phyloP scores from a whole-genome alignment of 306 rosid species.

The Cicer judaicum region DNA sequence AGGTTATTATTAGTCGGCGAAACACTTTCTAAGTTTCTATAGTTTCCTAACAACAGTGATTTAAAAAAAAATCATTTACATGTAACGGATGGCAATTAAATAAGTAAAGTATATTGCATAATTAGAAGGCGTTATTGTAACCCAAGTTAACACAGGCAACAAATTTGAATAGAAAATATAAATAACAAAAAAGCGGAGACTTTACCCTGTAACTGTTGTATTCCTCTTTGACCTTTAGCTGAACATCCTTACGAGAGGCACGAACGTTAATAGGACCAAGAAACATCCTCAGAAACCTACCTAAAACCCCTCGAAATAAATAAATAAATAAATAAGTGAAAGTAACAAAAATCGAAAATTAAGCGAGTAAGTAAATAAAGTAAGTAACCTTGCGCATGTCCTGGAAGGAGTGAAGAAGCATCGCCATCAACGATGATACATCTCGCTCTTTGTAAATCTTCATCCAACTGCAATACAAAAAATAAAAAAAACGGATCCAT shows the following conservation, averaged over 20 bases:
- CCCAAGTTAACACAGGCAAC: not conserved
- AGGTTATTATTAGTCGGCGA: not conserved
- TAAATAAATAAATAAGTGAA: not conserved
- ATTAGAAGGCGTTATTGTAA: not conserved
- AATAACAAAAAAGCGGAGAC: not conserved
- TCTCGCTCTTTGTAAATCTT: constrained; percentile 80
- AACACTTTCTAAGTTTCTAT: not conserved
- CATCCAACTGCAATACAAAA: constrained; percentile 60
- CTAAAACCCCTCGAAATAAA: constrained; percentile 41
- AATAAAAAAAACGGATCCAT: not conserved
- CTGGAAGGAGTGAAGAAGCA: constrained; percentile 79
- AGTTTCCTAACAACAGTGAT: not conserved
- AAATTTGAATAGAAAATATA: not conserved
- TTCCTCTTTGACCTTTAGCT: constrained; percentile 95
- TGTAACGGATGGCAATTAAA: not conserved
- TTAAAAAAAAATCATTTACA: not conserved
- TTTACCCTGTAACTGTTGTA: constrained; percentile 84
- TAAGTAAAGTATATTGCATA: not conserved
- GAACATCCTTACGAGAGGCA: constrained; percentile 84
- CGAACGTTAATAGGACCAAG: constrained; percentile 94
- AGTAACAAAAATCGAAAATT: not conserved
- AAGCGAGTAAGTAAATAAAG: not conserved
- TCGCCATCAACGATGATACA: constrained; percentile 88
- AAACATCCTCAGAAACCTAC: constrained; percentile 87
- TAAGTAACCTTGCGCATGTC: constrained; percentile 69